Conservation (phyloP, 306 rosid species). For the Begonia masoniana region DNA sequence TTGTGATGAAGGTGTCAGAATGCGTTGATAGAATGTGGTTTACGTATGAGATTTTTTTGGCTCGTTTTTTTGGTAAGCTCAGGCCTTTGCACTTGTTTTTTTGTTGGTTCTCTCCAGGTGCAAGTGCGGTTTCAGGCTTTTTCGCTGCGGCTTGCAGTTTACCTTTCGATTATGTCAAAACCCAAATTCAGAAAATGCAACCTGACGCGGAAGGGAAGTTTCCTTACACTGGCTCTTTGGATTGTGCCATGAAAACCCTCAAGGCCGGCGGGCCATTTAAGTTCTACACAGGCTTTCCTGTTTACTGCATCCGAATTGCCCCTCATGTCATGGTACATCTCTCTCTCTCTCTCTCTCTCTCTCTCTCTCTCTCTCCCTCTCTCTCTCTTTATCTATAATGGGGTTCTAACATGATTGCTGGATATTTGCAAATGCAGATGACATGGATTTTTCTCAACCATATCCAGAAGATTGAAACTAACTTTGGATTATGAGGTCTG, state of each 20-base stretch:
- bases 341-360: slow-evolving; percentile 2
- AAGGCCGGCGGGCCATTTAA: slow-evolving; percentile 49
- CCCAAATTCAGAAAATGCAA: slow-evolving; percentile 57
- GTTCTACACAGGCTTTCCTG: slow-evolving; percentile 55
- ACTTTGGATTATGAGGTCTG: slow-evolving; percentile 19
- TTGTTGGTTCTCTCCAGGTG: slow-evolving; percentile 23
- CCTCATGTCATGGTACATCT: slow-evolving; percentile 52
- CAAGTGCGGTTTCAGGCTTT: slow-evolving; percentile 56
- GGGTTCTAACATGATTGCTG: slow-evolving; percentile 3
- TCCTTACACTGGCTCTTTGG: slow-evolving; percentile 71
- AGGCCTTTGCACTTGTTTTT: not conserved
- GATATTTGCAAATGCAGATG: slow-evolving; percentile 51
- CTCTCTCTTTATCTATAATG: not conserved
- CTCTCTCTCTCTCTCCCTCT: slow-evolving; percentile 2
- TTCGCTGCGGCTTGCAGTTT: slow-evolving; percentile 64
- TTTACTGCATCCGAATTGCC: slow-evolving; percentile 39
- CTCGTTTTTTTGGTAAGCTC: not conserved
- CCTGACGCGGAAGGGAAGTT: slow-evolving; percentile 76
- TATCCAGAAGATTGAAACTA: slow-evolving; percentile 58
- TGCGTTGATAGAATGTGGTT: too few relatives aligned
- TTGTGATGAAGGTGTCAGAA: too few relatives aligned
- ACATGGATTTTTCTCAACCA: slow-evolving; percentile 96
- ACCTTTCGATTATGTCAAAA: slow-evolving; percentile 68
- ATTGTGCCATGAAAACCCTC: slow-evolving; percentile 45
- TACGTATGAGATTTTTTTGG: not conserved